Conservation (phyloP, 139 green algal species). For the Marvania coccoides region DNA sequence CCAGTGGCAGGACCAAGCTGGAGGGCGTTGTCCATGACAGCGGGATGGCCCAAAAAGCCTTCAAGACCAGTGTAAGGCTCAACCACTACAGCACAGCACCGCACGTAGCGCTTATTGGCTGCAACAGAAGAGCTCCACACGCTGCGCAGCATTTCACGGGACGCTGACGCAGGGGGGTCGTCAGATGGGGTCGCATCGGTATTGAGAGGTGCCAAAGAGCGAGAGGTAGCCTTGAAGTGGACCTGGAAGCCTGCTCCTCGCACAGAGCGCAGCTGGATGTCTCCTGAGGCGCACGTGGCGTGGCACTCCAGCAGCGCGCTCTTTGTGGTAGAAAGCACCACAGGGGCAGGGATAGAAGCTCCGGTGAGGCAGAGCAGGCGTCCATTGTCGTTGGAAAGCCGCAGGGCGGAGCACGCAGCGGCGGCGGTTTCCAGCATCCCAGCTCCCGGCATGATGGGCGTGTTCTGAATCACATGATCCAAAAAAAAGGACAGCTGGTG, state of each 20-base stretch:
- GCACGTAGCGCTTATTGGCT: neutral
- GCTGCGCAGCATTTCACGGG: no score
- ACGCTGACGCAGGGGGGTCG: no score
- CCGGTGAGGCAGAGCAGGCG: neutral
- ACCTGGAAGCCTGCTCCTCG: neutral
- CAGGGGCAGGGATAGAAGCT: slow-evolving; percentile 35
- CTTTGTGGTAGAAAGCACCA: neutral
- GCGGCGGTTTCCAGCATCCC: slow-evolving; percentile 47
- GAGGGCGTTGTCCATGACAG: slow-evolving; percentile 19
- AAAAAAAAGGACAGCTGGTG: slow-evolving; percentile 34
- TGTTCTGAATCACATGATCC: slow-evolving; percentile 54
- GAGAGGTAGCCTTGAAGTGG: neutral
- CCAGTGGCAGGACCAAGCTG: slow-evolving; percentile 25
- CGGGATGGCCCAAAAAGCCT: slow-evolving; percentile 25
- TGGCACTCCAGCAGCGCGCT: slow-evolving; percentile 4
- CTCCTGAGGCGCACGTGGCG: neutral
- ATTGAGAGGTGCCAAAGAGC: neutral
- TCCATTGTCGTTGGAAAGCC: neutral
- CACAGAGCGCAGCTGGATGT: neutral
- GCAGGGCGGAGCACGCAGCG: neutral
- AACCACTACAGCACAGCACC: neutral
- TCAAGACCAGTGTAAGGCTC: neutral
- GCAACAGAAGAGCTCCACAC: neutral
- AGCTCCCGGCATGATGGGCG: slow-evolving; percentile 55
- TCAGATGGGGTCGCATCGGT: neutral